Conservation (phyloP, 176 grass and related monocot species). For the Paspalum vaginatum region DNA sequence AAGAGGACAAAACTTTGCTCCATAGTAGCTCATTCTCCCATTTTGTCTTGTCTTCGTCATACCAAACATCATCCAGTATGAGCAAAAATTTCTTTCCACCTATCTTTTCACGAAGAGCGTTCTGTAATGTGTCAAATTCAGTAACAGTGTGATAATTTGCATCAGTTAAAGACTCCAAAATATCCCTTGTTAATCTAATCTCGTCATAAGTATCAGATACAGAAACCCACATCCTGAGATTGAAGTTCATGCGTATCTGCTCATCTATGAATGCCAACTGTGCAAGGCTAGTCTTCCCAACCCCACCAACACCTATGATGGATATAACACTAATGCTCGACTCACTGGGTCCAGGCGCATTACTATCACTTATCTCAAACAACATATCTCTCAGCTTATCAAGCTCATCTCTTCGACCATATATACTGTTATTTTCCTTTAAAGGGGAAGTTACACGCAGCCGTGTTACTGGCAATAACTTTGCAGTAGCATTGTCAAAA, state of each 20-base stretch:
- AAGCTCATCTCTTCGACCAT: constrained; percentile 54
- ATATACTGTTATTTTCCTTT: constrained; percentile 38
- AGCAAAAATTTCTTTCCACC: constrained; percentile 52
- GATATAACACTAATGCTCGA: constrained; percentile 34
- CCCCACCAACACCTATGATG: constrained; percentile 57
- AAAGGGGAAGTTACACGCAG: constrained; percentile 44
- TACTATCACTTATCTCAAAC: constrained; percentile 12
- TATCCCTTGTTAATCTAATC: constrained; percentile 42
- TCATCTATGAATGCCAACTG: constrained; percentile 58
- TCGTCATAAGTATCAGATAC: constrained; percentile 54
- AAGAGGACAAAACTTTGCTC: constrained; percentile 34
- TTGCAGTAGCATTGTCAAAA: constrained; percentile 46
- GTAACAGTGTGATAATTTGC: constrained; percentile 20
- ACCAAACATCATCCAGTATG: constrained; percentile 75
- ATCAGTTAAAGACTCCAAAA: constrained; percentile 55
- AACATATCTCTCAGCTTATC: constrained; percentile 47
- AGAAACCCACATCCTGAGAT: constrained; percentile 61
- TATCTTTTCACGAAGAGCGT: constrained; percentile 42
- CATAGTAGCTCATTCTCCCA: constrained; percentile 51
- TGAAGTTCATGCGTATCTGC: constrained; percentile 41
- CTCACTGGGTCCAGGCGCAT: constrained; percentile 25
- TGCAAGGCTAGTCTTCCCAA: constrained; percentile 68
- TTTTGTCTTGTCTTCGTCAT: constrained; percentile 49
- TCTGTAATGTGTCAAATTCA: constrained; percentile 40
- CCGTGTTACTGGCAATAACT: constrained; percentile 23